Conservation (phyloP, 176 grass and related monocot species). For the Sorghum bicolor region Sorghum_bicolor_NCBIv3 NC_012870.2:70770501-70771000, state of each 20-base stretch:
- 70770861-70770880: too few species aligned
- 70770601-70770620: conserved; percentile 27
- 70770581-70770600: conserved; percentile 24
- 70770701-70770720: background rate
- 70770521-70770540: conserved; percentile 20
- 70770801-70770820: too few species aligned
- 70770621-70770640: conserved; percentile 9
- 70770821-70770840: too few species aligned
- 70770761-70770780: background rate
- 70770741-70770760: conserved; percentile 27
- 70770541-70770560: background rate
- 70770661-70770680: conserved; percentile 11
- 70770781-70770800: background rate
- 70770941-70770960: too few species aligned
- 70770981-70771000: too few species aligned
- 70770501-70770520: conserved; percentile 29
- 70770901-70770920: too few species aligned
- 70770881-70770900: too few species aligned
- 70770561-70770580: background rate
- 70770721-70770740: background rate
- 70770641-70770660: background rate
- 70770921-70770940: too few species aligned
- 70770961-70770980: too few species aligned
- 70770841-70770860: too few species aligned
- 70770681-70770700: background rate